Conservation (phyloP, 805 yeast genomes). For the Teunomyces gatunensis region DNA sequence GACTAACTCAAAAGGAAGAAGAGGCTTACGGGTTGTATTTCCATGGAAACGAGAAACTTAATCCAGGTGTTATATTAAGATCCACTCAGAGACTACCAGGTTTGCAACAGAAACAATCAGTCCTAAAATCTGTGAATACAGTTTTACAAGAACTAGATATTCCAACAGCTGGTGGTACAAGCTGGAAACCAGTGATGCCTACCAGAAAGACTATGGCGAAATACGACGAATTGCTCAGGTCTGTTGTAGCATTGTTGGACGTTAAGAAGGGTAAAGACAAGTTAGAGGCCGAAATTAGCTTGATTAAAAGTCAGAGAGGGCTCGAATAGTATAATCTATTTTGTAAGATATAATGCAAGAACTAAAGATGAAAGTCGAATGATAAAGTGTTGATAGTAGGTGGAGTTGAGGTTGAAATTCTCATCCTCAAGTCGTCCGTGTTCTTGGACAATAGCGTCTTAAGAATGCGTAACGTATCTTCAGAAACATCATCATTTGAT, state of each 20-base stretch:
- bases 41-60: slow-evolving; percentile 64
- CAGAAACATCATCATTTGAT: background rate
- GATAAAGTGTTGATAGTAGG: background rate
- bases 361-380: slow-evolving; percentile 3
- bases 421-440: background rate
- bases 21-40: slow-evolving; percentile 79
- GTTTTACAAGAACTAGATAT: slow-evolving; percentile 76
- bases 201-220: slow-evolving; percentile 72
- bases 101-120: slow-evolving; percentile 58
- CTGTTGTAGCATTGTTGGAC: slow-evolving; percentile 72
- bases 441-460: slow-evolving; percentile 1
- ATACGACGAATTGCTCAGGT: slow-evolving; percentile 71
- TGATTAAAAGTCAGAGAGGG: slow-evolving; percentile 42
- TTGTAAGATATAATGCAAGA: background rate
- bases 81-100: slow-evolving; percentile 54
- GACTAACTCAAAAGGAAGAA: slow-evolving; percentile 73
- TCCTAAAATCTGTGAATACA: slow-evolving; percentile 70
- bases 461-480: background rate
- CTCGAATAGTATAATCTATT: slow-evolving; percentile 12
- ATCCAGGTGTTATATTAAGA: slow-evolving; percentile 80
- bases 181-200: slow-evolving; percentile 79
- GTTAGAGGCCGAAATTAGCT: slow-evolving; percentile 67
- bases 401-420: background rate
- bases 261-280: slow-evolving; percentile 85
- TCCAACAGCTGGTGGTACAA: slow-evolving; percentile 52